Evolutionary conservation across 495 filamentous ascomycete genomes (phyloP), one percentile per base, ranked within the genome.

Genomic region (Astrothelium subdiscretum): DNA sequence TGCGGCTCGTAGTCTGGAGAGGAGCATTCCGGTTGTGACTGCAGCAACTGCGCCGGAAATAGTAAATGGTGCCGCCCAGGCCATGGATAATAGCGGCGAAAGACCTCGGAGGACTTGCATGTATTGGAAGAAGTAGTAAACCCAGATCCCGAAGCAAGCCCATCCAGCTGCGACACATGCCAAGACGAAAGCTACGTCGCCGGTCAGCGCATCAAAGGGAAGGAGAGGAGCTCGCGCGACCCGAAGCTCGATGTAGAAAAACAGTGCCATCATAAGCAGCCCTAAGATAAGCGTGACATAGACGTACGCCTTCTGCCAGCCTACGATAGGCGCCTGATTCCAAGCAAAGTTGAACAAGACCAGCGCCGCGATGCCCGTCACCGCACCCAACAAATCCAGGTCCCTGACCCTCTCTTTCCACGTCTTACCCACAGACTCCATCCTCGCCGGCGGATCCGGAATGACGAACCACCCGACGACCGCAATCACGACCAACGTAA

Each of bases 301-400:
- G 51, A 72, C 73, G 58, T 85, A 81, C 0, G 82, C 76, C 26
- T 70, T 68, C 20, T 64, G 32, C 86, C 85, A 89, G 4, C 83
- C 83, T 1, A 81, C 81, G 12, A 80, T 65, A 0, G 83, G 74
- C 0, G 75, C 85, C 63, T 87, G 83, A 62, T 87, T 87, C 66
- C 66, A 68, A 0, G 63, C 63, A 43, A 63, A 65, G 63, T 85
- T 84, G 70, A 84, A 72, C 2, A 88, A 72, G 1, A 86, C 68
- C 22, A 89, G 71, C n/a, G 73, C 81, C 1, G 72, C 64, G 1
- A 88, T 77, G 26, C 85, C 85, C 5, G 74, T 72, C 0, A 75
- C 31, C 8, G 74, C 75, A 1, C 84, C 84, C 0, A 75, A 29
- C 11, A 75, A 64, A 66, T 89, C 86, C 11, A 85, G 64, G 4